Evolutionary conservation across 2,329 filamentous ascomycete genomes (phyloP).

Genomic region (Pseudopithomyces chartarum): DNA sequence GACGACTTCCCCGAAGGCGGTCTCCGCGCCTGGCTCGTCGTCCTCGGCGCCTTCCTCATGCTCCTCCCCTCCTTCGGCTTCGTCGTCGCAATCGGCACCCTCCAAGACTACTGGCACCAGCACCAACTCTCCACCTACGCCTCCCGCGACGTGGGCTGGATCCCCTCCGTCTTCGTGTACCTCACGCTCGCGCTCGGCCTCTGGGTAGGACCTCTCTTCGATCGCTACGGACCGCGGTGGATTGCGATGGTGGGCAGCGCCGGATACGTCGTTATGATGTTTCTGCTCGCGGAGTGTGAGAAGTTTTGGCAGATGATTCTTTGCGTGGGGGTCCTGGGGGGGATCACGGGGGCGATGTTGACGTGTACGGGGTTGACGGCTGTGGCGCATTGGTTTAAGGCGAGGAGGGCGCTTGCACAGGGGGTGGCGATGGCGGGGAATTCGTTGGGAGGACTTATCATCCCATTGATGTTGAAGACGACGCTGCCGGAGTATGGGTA

Average conservation of each 20-base stretch:
- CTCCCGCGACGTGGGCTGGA: conserved; percentile 76
- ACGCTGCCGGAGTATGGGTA: conserved; percentile 44
- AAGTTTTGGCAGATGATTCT: conserved; percentile 52
- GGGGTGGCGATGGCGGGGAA: conserved; percentile 47
- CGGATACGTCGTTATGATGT: conserved; percentile 35
- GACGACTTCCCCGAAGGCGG: conserved; percentile 47
- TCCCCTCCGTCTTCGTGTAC: conserved; percentile 85
- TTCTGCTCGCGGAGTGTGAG: conserved; percentile 38
- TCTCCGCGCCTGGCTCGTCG: conserved; percentile 47
- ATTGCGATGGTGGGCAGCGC: conserved; percentile 37
- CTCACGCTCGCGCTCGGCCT: conserved; percentile 81
- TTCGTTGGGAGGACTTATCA: conserved; percentile 41
- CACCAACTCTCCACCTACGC: conserved; percentile 72
- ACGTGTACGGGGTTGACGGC: conserved; percentile 43
- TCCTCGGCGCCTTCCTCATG: conserved; percentile 42
- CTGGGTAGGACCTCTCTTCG: conserved; percentile 78
- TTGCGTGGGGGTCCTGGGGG: conserved; percentile 46
- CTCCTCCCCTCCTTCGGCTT: conserved; percentile 44
- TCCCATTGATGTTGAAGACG: conserved; percentile 42
- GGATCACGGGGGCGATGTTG: conserved; percentile 45
- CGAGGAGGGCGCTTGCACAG: conserved; percentile 42
- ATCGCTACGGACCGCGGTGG: conserved; percentile 43
- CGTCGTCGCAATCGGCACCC: conserved; percentile 64
- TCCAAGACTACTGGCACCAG: conserved; percentile 77
- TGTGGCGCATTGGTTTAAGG: conserved; percentile 48